phyloP scores from a whole-genome alignment of 1,139 yeast species.

The Saccharomyces hybrid region DNA sequence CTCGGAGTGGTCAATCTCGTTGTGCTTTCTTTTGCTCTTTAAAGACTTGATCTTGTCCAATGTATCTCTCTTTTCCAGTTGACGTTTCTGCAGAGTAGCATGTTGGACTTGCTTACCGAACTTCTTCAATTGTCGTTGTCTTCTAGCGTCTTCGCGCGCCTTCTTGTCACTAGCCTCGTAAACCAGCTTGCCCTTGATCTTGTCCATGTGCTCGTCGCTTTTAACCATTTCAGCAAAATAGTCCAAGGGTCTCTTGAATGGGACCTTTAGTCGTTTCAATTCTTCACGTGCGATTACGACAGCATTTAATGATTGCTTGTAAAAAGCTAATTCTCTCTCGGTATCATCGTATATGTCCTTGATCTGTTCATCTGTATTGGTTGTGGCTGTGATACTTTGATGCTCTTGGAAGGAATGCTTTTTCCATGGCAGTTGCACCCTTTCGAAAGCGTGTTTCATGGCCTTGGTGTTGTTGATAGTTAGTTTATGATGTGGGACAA shows the following conservation, averaged over 20 bases:
- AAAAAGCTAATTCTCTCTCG: conserved; percentile 75
- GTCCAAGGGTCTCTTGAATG: conserved; percentile 89
- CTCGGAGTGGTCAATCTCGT: conserved; percentile 49
- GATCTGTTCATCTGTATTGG: conserved; percentile 54
- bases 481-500: conserved; percentile 81
- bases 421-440: conserved; percentile 65
- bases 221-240: conserved; percentile 98
- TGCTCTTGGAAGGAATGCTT: conserved; percentile 75
- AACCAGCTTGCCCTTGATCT: conserved; percentile 70
- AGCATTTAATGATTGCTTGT: conserved; percentile 87
- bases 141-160: conserved; percentile 88
- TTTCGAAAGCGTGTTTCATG: conserved; percentile 55
- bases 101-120: conserved; percentile 96
- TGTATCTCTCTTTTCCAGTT: conserved; percentile 86
- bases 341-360: conserved; percentile 93
- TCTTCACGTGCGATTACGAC: conserved; percentile 64
- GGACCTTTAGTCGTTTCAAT: conserved; percentile 59
- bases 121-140: conserved; percentile 90
- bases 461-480: conserved; percentile 72
- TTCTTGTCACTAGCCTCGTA: conserved; percentile 85
- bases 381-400: conserved; percentile 59
- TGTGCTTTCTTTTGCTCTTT: conserved; percentile 76
- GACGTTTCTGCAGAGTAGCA: conserved; percentile 89
- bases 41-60: conserved; percentile 82
- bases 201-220: conserved; percentile 97